Base-by-base conservation (phyloP, 257 asterid species). In the Mitragyna speciosa region DNA sequence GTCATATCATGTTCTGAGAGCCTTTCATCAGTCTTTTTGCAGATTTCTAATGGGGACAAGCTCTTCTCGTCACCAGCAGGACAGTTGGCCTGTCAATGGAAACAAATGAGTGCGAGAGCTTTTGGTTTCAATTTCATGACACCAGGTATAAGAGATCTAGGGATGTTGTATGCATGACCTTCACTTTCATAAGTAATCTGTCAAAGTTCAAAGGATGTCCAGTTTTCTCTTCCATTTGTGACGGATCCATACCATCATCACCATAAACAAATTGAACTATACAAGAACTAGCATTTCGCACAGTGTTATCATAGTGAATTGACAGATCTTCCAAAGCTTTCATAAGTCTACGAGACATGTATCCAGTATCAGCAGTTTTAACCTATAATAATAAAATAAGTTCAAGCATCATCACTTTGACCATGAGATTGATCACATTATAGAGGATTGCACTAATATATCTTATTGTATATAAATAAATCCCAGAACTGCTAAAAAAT, bases 361-460 rank as follows among this genome's bases (percentile, higher is more conserved):
- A 95, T 67, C 99, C 99, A 7, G 99, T 95, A 79, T 92, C 97
- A 26, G 99, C 99, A 85, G 99, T 95, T 88, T 95, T 95, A 84
- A 95, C 99, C 99, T 95, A 89, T 84, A 87, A 45, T 58, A 43
- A 80, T 65, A 72, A 75, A 69, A 71, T 67, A 78, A 39, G 52
- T 72, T 49, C 52, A 76, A 79, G 69, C 15, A 69, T 26, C 75
- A 51, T 5, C 58, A 63, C 49, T 76, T 58, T 73, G n/a, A 0
- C 22, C 36, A 48, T 19, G 30, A 39, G 70, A 54, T 36, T 31
- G 33, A 16, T 49, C 43, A 61, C 41, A 48, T 79, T 30, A 71
- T 56, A 5, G 33, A 28, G 22, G 26, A 26, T n/a, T 75, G 39
- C 6, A n/a, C 33, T 43, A n/a, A 12, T 24, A 20, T 36, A 22